Base-by-base conservation (phyloP, 495 filamentous ascomycete species). In the Penicillium herquei region DNA sequence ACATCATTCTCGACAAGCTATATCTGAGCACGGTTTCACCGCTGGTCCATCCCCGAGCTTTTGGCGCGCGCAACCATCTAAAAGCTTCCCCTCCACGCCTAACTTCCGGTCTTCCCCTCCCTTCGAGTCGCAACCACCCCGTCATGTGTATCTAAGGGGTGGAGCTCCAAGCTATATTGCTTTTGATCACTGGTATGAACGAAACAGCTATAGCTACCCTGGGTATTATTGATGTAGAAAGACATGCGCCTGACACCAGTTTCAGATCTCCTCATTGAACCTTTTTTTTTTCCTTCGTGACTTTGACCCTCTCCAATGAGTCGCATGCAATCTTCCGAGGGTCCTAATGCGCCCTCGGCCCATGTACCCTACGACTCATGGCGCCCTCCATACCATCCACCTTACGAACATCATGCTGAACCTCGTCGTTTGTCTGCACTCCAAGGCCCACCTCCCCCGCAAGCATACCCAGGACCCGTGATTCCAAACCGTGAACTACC, bases 401-500 rank as follows among this genome's bases (percentile, higher is more conserved):
- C 67, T 9, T 74, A 64, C 55, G 73, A 75, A 11, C 69, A 71
- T 49, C 56, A 26, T 26, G 21, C 67, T 11, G 72, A 74, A 31
- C 61, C 67, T 26, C 73, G 73, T 13, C 73, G 69, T 16, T 54
- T 65, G 5, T 67, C 75, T 3, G 63, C 54, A n/a, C 41, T 11
- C 1, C 40, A 40, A n/a, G 46, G 46, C 21, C 58, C 71, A 6
- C 33, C 39, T 14, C 66, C 39, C 10, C 51, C 51, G 3, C 45
- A 65, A 57, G 64, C 54, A 33, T 75, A 74, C 46, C 62, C 63
- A 26, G 21, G 21, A 26, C 21, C 21, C 6, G 61, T 62, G 7
- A 68, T 69, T 16, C 67, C 65, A 11, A 69, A 64, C 48, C 72
- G 75, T 39, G 72, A 77, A 46, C 62, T 78, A 6, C 74, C 75